A percentile compares a stretch with the other conserved stretches of the same genome.
phyloP scores from a whole-genome alignment of 2,329 filamentous ascomycete species.

The Aspergillus felis region DNA sequence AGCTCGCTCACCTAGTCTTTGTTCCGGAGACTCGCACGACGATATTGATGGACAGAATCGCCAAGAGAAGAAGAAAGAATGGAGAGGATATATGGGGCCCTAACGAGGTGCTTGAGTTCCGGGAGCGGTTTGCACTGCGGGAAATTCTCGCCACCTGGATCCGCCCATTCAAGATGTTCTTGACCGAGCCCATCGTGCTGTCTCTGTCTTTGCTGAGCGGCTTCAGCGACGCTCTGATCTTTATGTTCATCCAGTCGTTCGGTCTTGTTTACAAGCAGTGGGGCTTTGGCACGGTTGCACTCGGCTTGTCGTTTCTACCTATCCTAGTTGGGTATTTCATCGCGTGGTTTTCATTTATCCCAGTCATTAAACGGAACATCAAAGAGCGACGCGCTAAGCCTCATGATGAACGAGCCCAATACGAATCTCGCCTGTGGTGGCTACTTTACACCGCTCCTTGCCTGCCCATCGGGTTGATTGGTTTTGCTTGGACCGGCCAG shows the following conservation, averaged over 20 bases:
- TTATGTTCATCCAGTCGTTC: constrained; percentile 64
- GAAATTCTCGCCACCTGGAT: constrained; percentile 58
- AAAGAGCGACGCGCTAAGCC: constrained; percentile 45
- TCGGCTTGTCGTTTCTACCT: constrained; percentile 54
- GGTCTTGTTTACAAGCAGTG: constrained; percentile 57
- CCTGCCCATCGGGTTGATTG: constrained; percentile 58
- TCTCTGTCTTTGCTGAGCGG: constrained; percentile 59
- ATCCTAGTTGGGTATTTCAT: constrained; percentile 57
- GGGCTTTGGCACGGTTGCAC: constrained; percentile 49
- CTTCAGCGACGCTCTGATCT: constrained; percentile 63
- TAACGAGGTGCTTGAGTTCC: constrained; percentile 62
- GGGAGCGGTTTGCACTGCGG: constrained; percentile 54
- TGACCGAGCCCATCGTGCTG: constrained; percentile 62
- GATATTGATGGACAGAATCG: constrained; percentile 73
- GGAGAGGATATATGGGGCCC: constrained; percentile 67
- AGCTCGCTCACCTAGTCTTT: constrained; percentile 61
- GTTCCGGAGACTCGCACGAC: constrained; percentile 77
- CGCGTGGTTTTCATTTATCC: constrained; percentile 56
- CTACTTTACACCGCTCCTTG: constrained; percentile 58
- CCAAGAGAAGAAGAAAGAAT: constrained; percentile 65
- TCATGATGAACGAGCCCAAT: constrained; percentile 56
- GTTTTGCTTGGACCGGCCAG: constrained; percentile 59
- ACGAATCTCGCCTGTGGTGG: constrained; percentile 60
- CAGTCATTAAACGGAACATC: constrained; percentile 50
- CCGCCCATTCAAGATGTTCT: constrained; percentile 61